Conservation (phyloP, 148 eudicot genomes). For the Amaranthus palmeri region DNA sequence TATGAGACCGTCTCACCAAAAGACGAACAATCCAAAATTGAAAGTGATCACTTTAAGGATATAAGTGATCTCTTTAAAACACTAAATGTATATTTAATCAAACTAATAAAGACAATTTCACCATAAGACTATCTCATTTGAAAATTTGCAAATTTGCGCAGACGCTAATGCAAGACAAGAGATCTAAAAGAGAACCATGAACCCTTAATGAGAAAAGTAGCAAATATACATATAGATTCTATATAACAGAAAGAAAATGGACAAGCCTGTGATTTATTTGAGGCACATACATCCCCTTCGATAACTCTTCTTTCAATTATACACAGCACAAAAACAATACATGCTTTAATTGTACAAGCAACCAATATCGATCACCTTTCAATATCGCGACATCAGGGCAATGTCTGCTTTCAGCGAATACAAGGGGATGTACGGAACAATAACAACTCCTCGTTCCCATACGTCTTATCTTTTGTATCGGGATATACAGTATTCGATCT, state of each 20-base stretch:
- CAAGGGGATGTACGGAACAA: conserved; percentile 6
- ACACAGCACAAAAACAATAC: conserved; percentile 42
- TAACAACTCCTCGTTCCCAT: conserved; percentile 19
- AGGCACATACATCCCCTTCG: conserved; percentile 28
- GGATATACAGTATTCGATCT: conserved; percentile 17
- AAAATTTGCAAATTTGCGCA: no score
- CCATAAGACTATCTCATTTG: no score
- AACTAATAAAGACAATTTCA: no score
- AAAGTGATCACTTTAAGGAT: no score
- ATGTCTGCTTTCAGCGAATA: conserved; percentile 15
- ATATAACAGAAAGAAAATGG: conserved; percentile 13
- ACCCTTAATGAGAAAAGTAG: conserved; percentile 22
- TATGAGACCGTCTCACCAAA: no score
- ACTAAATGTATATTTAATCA: no score
- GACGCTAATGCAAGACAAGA: not conserved
- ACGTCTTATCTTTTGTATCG: conserved; percentile 11
- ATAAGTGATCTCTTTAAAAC: no score
- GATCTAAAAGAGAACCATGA: conserved; percentile 1
- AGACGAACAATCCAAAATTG: no score
- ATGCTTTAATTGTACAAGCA: conserved; percentile 31
- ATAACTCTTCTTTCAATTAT: conserved; percentile 28
- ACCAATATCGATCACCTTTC: conserved; percentile 7
- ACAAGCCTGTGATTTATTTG: conserved; percentile 34
- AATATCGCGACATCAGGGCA: conserved; percentile 10
- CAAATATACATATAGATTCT: not conserved